Evolutionary conservation across 2,329 filamentous ascomycete genomes (phyloP), one percentile per base, ranked within the genome.

Genomic region (Diaporthe velutina): DNA sequence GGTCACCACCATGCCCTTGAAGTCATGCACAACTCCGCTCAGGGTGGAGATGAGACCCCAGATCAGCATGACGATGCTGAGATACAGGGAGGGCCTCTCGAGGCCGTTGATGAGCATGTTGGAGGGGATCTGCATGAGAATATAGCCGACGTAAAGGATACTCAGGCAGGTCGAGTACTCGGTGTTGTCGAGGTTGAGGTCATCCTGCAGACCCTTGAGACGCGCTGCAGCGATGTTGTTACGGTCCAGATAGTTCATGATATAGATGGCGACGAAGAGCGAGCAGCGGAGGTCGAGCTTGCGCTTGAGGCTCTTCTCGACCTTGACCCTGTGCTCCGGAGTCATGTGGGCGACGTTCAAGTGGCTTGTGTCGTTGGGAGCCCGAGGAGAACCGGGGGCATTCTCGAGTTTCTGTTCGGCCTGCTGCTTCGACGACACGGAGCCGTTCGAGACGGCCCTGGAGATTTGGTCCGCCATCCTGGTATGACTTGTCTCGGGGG

Each of bases 261-360:
- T 94, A 80, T 95, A 95, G 85, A 95, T 93, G 77, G 95, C 81
- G 64, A 95, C 90, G 74, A 95, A 89, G 78, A 93, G 89, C 85
- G 81, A 92, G 85, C 82, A 95, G 75, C 93, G 88, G 28, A 88
- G 78, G 80, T 95, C 94, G 72, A 95, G 91, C 84, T 95, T 95
- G 78, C 91, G 89, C 81, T 91, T 88, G 78, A 96, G 84, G 48
- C 86, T 88, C 81, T 88, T 90, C 83, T 95, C 93, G n/a, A 92
- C 88, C 19, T 80, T 80, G 0, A 80, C 79, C 17, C 91, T 89
- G 75, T 90, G 87, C 54, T 88, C 88, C 0, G 86, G 83, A 4
- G 64, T 75, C 73, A 75, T 75, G 38, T 71, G 60, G 5, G 73
- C 73, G 70, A 50, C 70, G 22, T 71, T 75, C n/a, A 73, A 54